phyloP scores from a whole-genome alignment of 176 grass and related monocot genomes.

The Ensete ventricosum region DNA sequence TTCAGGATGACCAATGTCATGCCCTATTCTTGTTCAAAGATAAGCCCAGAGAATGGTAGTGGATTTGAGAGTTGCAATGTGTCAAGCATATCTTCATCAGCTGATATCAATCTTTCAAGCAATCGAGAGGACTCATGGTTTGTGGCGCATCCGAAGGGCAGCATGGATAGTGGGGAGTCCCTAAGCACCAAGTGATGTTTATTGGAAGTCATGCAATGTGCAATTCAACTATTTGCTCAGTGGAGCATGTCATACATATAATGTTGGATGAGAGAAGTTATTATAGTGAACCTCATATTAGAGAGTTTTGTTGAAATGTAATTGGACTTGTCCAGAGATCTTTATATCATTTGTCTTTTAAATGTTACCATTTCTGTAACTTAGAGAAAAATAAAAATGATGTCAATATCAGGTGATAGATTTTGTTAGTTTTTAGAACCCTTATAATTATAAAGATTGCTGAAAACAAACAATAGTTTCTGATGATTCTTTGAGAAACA shows the following conservation, averaged over 20 bases:
- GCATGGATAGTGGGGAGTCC: slow-evolving; percentile 38
- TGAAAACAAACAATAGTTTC: no score
- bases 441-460: no score
- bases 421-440: no score
- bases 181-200: slow-evolving; percentile 30
- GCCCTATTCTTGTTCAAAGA: slow-evolving; percentile 55
- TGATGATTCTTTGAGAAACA: no score
- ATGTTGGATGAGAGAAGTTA: background rate
- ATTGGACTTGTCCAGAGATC: background rate
- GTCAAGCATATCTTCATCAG: slow-evolving; percentile 44
- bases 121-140: slow-evolving; percentile 36
- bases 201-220: background rate
- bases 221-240: background rate
- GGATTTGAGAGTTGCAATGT: slow-evolving; percentile 33
- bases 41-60: slow-evolving; percentile 40
- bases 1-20: slow-evolving; percentile 45
- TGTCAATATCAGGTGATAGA: no score
- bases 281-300: background rate
- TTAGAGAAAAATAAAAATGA: no score
- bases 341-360: no score
- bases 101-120: slow-evolving; percentile 49
- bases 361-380: no score
- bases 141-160: slow-evolving; percentile 49
- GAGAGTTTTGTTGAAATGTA: background rate
- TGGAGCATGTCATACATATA: background rate